Base-by-base conservation (phyloP, 2,329 filamentous ascomycete genomes). In the Purpureocillium takamizusanense region DNA sequence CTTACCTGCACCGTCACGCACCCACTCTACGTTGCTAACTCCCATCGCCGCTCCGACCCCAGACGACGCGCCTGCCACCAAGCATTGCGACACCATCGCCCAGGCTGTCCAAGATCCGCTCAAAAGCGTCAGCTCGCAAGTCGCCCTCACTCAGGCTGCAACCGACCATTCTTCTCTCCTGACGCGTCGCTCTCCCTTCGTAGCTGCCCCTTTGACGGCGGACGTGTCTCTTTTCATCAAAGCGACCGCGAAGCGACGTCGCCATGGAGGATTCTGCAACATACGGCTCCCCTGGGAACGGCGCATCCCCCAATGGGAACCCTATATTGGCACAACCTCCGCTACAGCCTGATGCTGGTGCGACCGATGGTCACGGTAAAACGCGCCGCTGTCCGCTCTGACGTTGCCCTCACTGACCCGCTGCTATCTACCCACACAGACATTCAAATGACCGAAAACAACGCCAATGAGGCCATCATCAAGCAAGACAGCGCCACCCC, bases 401-500 rank as follows among this genome's bases (percentile, higher is more conserved):
- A 7, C 15, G 8, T 16, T 17, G 11, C 13, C 9, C 11, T 11
- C 12, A 31, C 39, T 41, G 33, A 45, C 31, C 15, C 17, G 14
- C 17, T n/a, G n/a, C 10, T 8, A 17, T 33, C 18, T 37, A 35
- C 30, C 21, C 21, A 4, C 48, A 4, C 48, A 78, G 81, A 86
- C 64, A 62, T 81, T 32, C 70, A 76, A 45, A 84, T 84, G 78
- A 68, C 67, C 18, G 76, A 79, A 47, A 62, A 60, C 28, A 51
- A 61, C 17, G 51, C 61, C 31, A 51, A 58, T 39, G 72, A 77
- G 31, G 61, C 67, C 35, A 60, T 60, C 28, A 70, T 77, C 39
- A 79, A 79, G 59, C 75, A 78, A 55, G 78, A 81, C 48, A 76
- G 68, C 51, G 68, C 72, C 30, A 75, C 76, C 25, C 69, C 73